A percentile compares a stretch with the other conserved stretches of the same genome.
Conservation (phyloP, 2,329 filamentous ascomycete species). For the Fusarium pseudocircinatum region DNA sequence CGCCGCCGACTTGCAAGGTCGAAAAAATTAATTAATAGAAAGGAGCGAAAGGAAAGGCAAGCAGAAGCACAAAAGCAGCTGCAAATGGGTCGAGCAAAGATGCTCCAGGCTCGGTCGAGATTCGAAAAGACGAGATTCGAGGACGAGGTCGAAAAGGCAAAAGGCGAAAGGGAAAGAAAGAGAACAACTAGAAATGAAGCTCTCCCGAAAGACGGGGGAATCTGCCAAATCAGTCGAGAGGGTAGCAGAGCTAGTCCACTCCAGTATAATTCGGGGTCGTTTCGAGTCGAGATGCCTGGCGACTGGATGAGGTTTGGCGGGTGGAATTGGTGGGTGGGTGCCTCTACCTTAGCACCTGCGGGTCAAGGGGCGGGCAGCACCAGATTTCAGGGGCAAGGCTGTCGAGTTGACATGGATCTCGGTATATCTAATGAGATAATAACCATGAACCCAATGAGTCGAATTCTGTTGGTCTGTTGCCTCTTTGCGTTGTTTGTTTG, state of each 20-base stretch:
- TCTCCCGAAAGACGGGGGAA: slow-evolving; percentile 36
- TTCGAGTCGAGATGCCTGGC: slow-evolving; percentile 17
- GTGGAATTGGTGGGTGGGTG: slow-evolving; percentile 24
- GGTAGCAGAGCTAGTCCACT: slow-evolving; percentile 16
- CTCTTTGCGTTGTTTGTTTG: neutral
- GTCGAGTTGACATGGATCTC: slow-evolving; percentile 22
- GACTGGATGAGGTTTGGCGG: slow-evolving; percentile 5
- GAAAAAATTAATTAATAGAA: slow-evolving; percentile 13
- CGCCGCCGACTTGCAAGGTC: slow-evolving; percentile 4
- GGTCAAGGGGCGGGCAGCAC: slow-evolving; percentile 37
- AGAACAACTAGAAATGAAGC: slow-evolving; percentile 18
- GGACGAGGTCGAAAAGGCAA: slow-evolving; percentile 2
- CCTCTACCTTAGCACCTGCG: slow-evolving; percentile 14
- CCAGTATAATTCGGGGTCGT: slow-evolving; percentile 38
- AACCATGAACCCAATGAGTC: slow-evolving; percentile 4
- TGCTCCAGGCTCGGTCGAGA: slow-evolving; percentile 8
- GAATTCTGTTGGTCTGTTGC: neutral
- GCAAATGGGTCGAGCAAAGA: slow-evolving; percentile 8
- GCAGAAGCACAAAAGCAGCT: slow-evolving; percentile 5
- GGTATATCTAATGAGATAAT: neutral
- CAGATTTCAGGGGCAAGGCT: slow-evolving; percentile 41
- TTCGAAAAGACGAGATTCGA: neutral
- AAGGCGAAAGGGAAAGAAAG: slow-evolving; percentile 7
- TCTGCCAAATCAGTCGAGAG: slow-evolving; percentile 30
- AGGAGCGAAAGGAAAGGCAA: slow-evolving; percentile 22